Conservation (phyloP, 192 early-diverging fungal genomes). For the Backusella parvicylindrica region DNA sequence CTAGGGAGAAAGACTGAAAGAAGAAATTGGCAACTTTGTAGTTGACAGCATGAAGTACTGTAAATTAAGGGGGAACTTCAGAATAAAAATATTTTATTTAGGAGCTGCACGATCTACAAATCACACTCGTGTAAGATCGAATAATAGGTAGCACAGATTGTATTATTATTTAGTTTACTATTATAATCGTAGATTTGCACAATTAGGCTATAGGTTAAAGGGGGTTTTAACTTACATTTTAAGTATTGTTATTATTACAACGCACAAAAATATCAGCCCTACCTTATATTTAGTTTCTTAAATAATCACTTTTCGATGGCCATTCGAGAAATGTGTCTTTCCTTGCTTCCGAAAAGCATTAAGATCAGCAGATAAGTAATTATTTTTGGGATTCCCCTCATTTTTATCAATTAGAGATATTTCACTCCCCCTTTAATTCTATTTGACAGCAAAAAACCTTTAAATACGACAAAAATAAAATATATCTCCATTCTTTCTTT, state of each 20-base stretch:
- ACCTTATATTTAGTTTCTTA: background rate
- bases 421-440: background rate
- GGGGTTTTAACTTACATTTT: background rate
- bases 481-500: slow-evolving; percentile 5
- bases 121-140: background rate
- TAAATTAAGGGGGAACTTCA: background rate
- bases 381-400: slow-evolving; percentile 2
- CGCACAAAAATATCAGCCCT: background rate
- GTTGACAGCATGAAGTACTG: slow-evolving; percentile 2
- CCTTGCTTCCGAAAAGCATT: background rate
- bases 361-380: background rate
- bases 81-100: slow-evolving; percentile 5
- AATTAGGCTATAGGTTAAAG: background rate
- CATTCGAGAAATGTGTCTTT: background rate
- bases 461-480: slow-evolving; percentile 4
- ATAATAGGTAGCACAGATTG: background rate
- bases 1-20: background rate
- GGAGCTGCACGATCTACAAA: slow-evolving; percentile 6
- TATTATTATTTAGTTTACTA: background rate
- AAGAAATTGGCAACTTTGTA: background rate
- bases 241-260: background rate
- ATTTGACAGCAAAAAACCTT: slow-evolving; percentile 7
- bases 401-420: slow-evolving; percentile 3
- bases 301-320: background rate
- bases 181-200: background rate